phyloP scores from a whole-genome alignment of 2,329 filamentous ascomycete species.

The Scytalidium sp. region DNA sequence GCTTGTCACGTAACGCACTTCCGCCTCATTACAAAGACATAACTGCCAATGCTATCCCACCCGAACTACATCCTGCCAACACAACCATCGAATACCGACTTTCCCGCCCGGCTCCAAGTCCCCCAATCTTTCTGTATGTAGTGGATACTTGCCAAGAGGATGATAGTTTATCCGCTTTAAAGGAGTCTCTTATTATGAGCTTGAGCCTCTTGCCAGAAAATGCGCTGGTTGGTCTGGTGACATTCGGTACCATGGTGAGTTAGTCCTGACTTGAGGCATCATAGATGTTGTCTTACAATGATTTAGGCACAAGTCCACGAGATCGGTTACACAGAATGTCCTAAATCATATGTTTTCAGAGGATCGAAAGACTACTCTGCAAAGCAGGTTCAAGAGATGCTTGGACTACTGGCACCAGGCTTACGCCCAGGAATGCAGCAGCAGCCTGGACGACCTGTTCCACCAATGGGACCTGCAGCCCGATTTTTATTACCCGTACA shows the following conservation, averaged over 20 bases:
- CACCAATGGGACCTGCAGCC: slow-evolving; percentile 76
- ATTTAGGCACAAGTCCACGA: slow-evolving; percentile 90
- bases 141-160: slow-evolving; percentile 89
- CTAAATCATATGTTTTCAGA: slow-evolving; percentile 97
- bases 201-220: slow-evolving; percentile 78
- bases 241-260: slow-evolving; percentile 86
- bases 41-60: slow-evolving; percentile 76
- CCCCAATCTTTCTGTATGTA: slow-evolving; percentile 83
- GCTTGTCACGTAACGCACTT: slow-evolving; percentile 76
- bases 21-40: slow-evolving; percentile 90
- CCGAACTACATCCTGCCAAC: slow-evolving; percentile 76
- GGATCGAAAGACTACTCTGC: slow-evolving; percentile 97
- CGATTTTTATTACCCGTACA: slow-evolving; percentile 92
- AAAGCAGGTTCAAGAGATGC: slow-evolving; percentile 99
- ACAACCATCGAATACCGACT: slow-evolving; percentile 90
- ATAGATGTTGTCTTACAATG: background rate
- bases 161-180: slow-evolving; percentile 77
- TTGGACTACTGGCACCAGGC: slow-evolving; percentile 72
- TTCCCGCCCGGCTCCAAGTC: slow-evolving; percentile 76
- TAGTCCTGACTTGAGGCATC: slow-evolving; percentile 3
- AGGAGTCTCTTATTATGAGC: slow-evolving; percentile 85
- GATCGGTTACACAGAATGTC: slow-evolving; percentile 95
- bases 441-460: slow-evolving; percentile 70
- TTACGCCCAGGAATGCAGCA: slow-evolving; percentile 67
- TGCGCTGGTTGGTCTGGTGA: slow-evolving; percentile 78